Evolutionary conservation across 176 grass and related monocot genomes (phyloP), one percentile per base, ranked within the genome.

Genomic region (Tillandsia leiboldiana): DNA sequence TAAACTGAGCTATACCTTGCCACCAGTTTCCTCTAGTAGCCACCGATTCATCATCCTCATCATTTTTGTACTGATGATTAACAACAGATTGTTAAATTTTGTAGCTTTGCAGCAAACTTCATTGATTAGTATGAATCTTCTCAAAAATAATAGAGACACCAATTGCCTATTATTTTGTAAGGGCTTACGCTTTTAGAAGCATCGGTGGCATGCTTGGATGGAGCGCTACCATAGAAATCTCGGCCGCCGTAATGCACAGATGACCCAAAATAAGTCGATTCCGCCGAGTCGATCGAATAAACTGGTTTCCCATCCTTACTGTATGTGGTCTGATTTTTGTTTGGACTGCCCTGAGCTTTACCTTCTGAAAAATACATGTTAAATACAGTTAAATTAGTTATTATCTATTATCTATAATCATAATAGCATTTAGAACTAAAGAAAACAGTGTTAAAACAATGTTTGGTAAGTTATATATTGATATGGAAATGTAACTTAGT

Each of bases 11-110:
- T 61, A 74, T 92, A 97, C 89, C 94, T 97, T 93, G 94, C 89
- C 94, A 93, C 94, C 94, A 93, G 73, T 97, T 85, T 4, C 94
- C 94, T 78, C 91, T 88, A 67, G 86, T 93, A 79, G 88, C 94
- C 54, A 51, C 26, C 8, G 73, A 71, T 13, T 78, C 83, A 58
- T 90, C 89, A 57, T 90, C 84, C 51, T 75, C 75, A 71, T 83
- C 82, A 27, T 10, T 79, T 77, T 82, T 82, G 53, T 97, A 73
- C 89, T 86, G 84, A 12, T 15, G 4, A 73, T 47, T 63, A 76
- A 56, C 9, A 66, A 73, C 13, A 24, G 2, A 26, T 33, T 33
- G 28, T 54, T 72, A 50, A 78, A 3, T 50, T 51, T 83, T 42
- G 5, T 42, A 7, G 33, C 61, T 24, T 14, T 28, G 3, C 56